phyloP scores from a whole-genome alignment of 805 yeast species.

The Debaryomyces prosopidis region DNA sequence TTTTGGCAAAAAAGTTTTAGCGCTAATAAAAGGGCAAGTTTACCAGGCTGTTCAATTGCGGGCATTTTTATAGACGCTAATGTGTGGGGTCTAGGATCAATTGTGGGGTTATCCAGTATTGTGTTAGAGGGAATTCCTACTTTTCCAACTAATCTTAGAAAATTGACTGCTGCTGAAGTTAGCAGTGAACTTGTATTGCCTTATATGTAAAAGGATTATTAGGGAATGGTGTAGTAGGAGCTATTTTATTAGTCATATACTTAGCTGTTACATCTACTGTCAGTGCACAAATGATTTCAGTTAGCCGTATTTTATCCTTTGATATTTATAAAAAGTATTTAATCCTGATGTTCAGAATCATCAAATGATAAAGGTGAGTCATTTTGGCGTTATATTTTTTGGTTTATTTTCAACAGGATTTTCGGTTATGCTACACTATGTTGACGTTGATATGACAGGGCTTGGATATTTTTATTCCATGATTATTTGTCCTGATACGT shows the following conservation, averaged over 20 bases:
- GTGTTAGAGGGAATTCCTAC: constrained; percentile 23
- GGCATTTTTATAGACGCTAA: constrained; percentile 31
- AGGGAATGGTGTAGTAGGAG: constrained; percentile 33
- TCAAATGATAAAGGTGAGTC: constrained; percentile 43
- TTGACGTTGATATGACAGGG: constrained; percentile 29
- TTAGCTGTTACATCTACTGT: constrained; percentile 44
- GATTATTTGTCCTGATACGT: constrained; percentile 33
- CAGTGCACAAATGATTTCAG: constrained; percentile 42
- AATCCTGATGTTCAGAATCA: constrained; percentile 43
- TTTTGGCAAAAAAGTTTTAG: constrained; percentile 41
- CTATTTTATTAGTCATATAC: constrained; percentile 31
- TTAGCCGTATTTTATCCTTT: constrained; percentile 42
- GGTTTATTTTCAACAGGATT: constrained; percentile 39
- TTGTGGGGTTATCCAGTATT: constrained; percentile 32
- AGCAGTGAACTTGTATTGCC: constrained; percentile 31
- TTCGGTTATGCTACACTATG: constrained; percentile 36
- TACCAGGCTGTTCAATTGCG: constrained; percentile 38
- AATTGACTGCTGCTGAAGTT: constrained; percentile 27
- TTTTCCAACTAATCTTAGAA: constrained; percentile 34
- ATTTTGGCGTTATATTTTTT: constrained; percentile 39
- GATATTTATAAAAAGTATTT: constrained; percentile 48
- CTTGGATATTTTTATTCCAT: constrained; percentile 34
- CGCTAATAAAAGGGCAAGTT: constrained; percentile 33
- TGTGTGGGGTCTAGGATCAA: constrained; percentile 38
- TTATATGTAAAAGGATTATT: constrained; percentile 28